A percentile compares a stretch with the other conserved stretches of the same genome.
These are phyloP conservation scores for Xylariaceae sp. DNA, from an alignment of 2,329 filamentous ascomycete species.

Conservation along the genomic window DNA sequence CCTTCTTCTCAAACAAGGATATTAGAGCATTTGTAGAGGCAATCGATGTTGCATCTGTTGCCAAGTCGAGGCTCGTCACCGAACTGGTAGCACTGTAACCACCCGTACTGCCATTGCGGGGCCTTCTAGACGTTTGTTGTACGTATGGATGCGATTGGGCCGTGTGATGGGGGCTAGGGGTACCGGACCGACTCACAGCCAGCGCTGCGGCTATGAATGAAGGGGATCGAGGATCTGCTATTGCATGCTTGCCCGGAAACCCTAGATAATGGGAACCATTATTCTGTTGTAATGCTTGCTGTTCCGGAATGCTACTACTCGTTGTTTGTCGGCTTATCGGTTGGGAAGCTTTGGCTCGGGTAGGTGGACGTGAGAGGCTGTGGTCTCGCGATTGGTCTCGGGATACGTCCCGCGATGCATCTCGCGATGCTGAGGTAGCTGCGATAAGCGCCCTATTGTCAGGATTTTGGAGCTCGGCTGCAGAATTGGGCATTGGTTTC, in stretches of 20 bases:
- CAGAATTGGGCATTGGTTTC: slow-evolving; percentile 13
- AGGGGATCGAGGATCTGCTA: slow-evolving; percentile 52
- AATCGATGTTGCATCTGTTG: slow-evolving; percentile 59
- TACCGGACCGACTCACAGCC: slow-evolving; percentile 63
- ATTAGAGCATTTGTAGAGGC: slow-evolving; percentile 67
- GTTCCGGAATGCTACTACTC: slow-evolving; percentile 37
- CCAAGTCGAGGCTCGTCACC: slow-evolving; percentile 39
- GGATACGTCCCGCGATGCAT: no score
- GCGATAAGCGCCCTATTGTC: slow-evolving; percentile 48
- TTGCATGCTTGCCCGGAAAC: slow-evolving; percentile 23
- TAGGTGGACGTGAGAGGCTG: slow-evolving; percentile 23
- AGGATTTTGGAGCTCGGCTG: slow-evolving; percentile 14
- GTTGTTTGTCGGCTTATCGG: slow-evolving; percentile 43
- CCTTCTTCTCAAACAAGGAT: slow-evolving; percentile 66
- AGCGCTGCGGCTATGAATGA: slow-evolving; percentile 65
- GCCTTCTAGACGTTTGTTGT: slow-evolving; percentile 24
- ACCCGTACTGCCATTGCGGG: slow-evolving; percentile 36
- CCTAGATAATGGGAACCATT: slow-evolving; percentile 15
- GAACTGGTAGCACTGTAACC: slow-evolving; percentile 36
- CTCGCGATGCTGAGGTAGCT: slow-evolving; percentile 46
- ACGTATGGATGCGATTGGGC: slow-evolving; percentile 23
- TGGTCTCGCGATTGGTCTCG: no score
- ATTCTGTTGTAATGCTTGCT: slow-evolving; percentile 20
- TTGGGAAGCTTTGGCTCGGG: slow-evolving; percentile 16
- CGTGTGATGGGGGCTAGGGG: slow-evolving; percentile 49